These are phyloP conservation scores for Boletus rubropictus DNA, from an alignment of 768 basidiomycete genomes.

Conservation along the genomic window DNA sequence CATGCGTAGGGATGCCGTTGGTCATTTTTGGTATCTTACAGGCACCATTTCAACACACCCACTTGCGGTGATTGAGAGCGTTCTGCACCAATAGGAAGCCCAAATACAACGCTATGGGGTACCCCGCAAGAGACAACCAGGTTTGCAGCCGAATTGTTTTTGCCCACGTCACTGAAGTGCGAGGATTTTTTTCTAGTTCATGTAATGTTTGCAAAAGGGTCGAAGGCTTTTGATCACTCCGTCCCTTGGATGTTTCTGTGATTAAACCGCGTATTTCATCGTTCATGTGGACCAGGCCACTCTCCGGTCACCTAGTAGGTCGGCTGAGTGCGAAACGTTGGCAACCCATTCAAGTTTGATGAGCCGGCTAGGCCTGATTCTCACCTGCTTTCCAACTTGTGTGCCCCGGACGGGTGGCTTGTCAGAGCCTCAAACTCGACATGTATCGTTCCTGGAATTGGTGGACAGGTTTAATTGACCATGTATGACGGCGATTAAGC, in stretches of 20 bases:
- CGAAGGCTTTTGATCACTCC: constrained; percentile 3
- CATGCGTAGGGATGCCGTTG: constrained; percentile 3
- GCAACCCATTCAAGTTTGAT: not conserved
- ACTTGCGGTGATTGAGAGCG: constrained; percentile 16
- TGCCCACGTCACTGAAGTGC: constrained; percentile 4
- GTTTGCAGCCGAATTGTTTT: constrained; percentile 10
- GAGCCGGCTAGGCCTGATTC: constrained; percentile 6
- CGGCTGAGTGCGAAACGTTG: not conserved
- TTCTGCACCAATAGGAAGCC: constrained; percentile 1
- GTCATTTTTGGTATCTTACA: not conserved
- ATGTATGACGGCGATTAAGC: constrained; percentile 19
- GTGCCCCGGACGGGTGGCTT: not conserved
- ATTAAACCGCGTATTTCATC: constrained; percentile 2
- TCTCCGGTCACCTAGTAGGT: constrained; percentile 4
- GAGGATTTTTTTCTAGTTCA: constrained; percentile 2
- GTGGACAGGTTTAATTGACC: constrained; percentile 1
- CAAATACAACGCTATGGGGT: not conserved
- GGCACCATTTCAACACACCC: not conserved
- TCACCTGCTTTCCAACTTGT: constrained; percentile 1
- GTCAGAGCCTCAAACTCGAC: constrained; percentile 7
- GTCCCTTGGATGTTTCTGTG: not conserved
- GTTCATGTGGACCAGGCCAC: constrained; percentile 23
- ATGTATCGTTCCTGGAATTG: constrained; percentile 9
- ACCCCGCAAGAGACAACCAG: not conserved
- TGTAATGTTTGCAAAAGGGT: not conserved